A percentile compares a stretch with the other conserved stretches of the same genome.
Evolutionary conservation across 2,329 filamentous ascomycete genomes (phyloP).

Genomic region (Aspergillus carbonarius): DNA sequence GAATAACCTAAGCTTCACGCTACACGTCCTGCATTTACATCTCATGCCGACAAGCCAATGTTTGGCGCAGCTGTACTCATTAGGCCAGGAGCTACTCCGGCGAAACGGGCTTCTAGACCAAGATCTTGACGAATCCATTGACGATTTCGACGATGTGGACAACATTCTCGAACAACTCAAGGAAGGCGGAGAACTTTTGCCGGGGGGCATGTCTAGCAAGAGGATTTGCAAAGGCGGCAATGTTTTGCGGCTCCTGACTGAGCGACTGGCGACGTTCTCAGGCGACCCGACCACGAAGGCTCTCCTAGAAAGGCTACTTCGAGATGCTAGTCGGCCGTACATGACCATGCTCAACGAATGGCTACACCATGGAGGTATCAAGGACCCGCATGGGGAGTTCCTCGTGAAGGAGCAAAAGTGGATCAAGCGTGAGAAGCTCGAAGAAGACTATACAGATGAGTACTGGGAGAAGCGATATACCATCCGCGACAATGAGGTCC

Average conservation of each 20-base stretch:
- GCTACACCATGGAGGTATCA: conserved; percentile 94
- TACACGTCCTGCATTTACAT: conserved; percentile 91
- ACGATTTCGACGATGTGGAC: conserved; percentile 81
- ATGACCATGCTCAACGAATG: conserved; percentile 99
- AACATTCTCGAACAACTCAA: conserved; percentile 87
- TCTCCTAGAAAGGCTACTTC: conserved; percentile 75
- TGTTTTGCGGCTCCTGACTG: conserved; percentile 84
- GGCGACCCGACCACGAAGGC: conserved; percentile 86
- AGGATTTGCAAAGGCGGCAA: conserved; percentile 97
- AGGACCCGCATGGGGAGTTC: conserved; percentile 91
- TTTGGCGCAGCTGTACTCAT: conserved; percentile 82
- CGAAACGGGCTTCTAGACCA: conserved; percentile 80
- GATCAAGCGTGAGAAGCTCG: conserved; percentile 83
- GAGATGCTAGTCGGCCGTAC: conserved; percentile 89
- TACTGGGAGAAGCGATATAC: conserved; percentile 99
- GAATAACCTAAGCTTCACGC: conserved; percentile 82
- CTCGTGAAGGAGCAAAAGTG: conserved; percentile 94
- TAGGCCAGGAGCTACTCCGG: conserved; percentile 83
- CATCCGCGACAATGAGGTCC: conserved; percentile 84
- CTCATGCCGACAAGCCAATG: conserved; percentile 88
- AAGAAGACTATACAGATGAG: conserved; percentile 97
- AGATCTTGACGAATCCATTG: conserved; percentile 68
- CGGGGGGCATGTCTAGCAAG: conserved; percentile 76
- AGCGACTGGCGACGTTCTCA: conserved; percentile 81
- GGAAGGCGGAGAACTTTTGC: conserved; percentile 78